Conservation (phyloP, 805 yeast genomes). For the Maudiozyma saulgeensis region DNA sequence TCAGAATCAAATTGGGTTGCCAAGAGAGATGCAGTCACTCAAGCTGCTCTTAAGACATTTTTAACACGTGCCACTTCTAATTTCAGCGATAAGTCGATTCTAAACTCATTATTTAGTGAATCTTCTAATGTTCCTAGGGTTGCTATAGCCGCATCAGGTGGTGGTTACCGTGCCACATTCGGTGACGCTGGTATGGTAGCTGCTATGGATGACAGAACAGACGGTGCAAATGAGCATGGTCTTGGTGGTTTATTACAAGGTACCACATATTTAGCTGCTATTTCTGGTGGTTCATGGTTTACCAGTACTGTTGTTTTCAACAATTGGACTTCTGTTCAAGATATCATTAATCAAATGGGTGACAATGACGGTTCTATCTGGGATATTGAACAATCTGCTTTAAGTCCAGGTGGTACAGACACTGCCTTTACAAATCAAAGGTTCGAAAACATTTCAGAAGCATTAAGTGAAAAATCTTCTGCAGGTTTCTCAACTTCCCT, state of each 20-base stretch:
- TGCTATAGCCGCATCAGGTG: conserved; percentile 67
- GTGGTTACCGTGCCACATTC: conserved; percentile 86
- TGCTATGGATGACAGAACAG: conserved; percentile 72
- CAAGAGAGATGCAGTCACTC: conserved; percentile 38
- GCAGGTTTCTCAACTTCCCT: conserved; percentile 62
- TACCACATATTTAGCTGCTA: conserved; percentile 61
- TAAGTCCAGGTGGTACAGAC: conserved; percentile 55
- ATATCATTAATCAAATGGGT: conserved; percentile 33
- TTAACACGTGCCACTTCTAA: conserved; percentile 33
- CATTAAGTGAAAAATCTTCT: conserved; percentile 38
- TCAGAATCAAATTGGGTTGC: conserved; percentile 46
- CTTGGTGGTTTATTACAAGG: conserved; percentile 69
- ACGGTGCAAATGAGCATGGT: conserved; percentile 42
- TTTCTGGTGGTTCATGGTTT: conserved; percentile 82
- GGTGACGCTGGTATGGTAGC: conserved; percentile 79
- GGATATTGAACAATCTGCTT: conserved; percentile 57
- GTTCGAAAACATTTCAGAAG: conserved; percentile 45
- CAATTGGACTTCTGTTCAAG: conserved; percentile 63
- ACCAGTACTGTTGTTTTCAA: conserved; percentile 58
- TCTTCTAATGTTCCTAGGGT: conserved; percentile 34
- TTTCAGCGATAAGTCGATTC: conserved; percentile 11
- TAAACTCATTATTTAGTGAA: conserved; percentile 16
- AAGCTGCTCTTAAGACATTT: conserved; percentile 34
- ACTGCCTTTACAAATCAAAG: conserved; percentile 39
- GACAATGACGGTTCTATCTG: conserved; percentile 42